Evolutionary conservation across 495 filamentous ascomycete genomes (phyloP).

Genomic region (Polyplosphaeria fusca): DNA sequence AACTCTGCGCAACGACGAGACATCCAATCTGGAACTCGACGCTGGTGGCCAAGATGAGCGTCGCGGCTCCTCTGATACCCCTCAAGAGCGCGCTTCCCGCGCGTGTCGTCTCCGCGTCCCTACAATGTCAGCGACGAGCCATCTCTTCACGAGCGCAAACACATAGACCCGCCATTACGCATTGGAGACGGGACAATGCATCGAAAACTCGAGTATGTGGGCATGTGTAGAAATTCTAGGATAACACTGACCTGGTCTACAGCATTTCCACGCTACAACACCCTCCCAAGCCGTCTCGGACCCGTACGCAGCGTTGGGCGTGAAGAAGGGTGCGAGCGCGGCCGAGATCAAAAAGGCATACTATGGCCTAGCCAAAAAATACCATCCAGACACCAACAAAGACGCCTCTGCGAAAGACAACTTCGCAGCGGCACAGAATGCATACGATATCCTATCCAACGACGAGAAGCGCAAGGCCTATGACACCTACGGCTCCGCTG

Average conservation of each 20-base stretch:
- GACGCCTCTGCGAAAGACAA: conserved; percentile 86
- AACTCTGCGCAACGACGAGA: background rate
- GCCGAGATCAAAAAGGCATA: conserved; percentile 97
- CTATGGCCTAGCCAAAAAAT: conserved; percentile 97
- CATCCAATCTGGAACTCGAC: conserved; percentile 9
- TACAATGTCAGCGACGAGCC: conserved; percentile 20
- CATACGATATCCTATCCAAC: conserved; percentile 90
- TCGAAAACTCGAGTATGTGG: conserved; percentile 25
- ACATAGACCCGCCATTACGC: conserved; percentile 10
- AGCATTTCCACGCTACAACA: conserved; percentile 77
- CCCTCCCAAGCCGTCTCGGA: conserved; percentile 63
- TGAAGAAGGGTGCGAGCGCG: conserved; percentile 72
- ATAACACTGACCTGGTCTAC: background rate
- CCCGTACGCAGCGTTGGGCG: conserved; percentile 84
- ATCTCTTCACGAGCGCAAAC: conserved; percentile 24
- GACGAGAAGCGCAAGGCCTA: conserved; percentile 86
- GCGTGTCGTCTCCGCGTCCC: conserved; percentile 31
- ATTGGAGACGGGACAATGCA: conserved; percentile 16
- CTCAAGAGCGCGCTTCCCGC: conserved; percentile 33
- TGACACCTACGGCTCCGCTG: conserved; percentile 83
- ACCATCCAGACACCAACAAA: conserved; percentile 96
- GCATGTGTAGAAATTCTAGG: background rate
- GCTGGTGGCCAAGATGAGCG: conserved; percentile 35
- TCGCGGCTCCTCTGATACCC: conserved; percentile 31
- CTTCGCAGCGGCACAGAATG: conserved; percentile 84